Evolutionary conservation across 2,329 filamentous ascomycete genomes (phyloP).

Genomic region (Epichloe gansuensis): DNA sequence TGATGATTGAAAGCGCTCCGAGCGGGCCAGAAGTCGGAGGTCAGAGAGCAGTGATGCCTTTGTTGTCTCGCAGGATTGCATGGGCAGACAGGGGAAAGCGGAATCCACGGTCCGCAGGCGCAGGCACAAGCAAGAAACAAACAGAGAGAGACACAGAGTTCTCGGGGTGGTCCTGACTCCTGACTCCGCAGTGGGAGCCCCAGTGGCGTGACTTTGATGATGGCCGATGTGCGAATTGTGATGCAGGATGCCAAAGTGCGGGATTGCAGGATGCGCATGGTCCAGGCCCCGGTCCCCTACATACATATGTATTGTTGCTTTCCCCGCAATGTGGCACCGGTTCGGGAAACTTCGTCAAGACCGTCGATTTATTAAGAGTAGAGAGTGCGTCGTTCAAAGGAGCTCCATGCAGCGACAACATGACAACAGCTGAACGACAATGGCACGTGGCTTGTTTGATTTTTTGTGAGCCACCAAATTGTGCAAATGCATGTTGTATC

Average conservation of each 20-base stretch:
- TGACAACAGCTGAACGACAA: too few relatives aligned
- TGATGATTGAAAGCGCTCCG: background rate
- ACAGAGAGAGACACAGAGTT: background rate
- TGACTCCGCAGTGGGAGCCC: constrained; percentile 1
- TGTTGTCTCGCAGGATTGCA: background rate
- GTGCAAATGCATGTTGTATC: too few relatives aligned
- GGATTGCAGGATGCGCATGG: background rate
- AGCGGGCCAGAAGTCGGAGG: background rate
- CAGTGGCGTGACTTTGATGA: constrained; percentile 3
- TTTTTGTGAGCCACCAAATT: too few relatives aligned
- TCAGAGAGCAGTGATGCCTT: background rate
- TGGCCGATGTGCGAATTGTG: background rate
- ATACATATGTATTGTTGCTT: background rate
- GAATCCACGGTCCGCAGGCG: background rate
- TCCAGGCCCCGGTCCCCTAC: background rate
- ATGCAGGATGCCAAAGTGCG: background rate
- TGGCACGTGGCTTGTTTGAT: too few relatives aligned
- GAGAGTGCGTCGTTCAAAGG: background rate
- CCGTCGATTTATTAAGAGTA: background rate
- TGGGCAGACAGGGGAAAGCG: background rate
- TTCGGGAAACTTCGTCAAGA: background rate
- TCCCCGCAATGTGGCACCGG: constrained; percentile 5
- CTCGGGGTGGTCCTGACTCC: background rate
- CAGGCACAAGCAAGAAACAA: background rate
- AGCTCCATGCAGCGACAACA: too few relatives aligned